Evolutionary conservation across 306 rosid genomes (phyloP), one percentile per base, ranked within the genome.

Genomic region (Rubus idaeus): DNA sequence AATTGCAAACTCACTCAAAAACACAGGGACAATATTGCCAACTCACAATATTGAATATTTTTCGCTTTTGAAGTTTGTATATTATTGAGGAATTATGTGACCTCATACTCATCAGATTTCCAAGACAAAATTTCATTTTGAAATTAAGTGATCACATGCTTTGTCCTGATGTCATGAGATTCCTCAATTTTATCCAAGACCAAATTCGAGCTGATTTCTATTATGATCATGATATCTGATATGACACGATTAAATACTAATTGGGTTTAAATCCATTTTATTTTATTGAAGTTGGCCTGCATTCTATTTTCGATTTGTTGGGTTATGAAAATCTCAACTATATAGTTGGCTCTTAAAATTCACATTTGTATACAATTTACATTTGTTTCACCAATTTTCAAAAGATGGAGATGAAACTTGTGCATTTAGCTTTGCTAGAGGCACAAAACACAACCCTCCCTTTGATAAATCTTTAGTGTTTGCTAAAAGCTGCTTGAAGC

Each of bases 401-500:
- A 17, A 64, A 40, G 26, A 18, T 65, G 70, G 49, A 40, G 70
- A 65, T 40, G 26, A 8, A 18, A 39, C 26, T 65, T 40, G 70
- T 40, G 10, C 6, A 50, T 50, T 14, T 50, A 50, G 55, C 55
- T 45, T 45, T 8, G 49, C 49, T 7, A 9, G 8, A 45, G 49
- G 49, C 49, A 45, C 49, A 5, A 45, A 9, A 8, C 49, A 8
- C 46, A 16, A 7, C 35, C 0, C 44, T 35, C 13, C 20, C 42
- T 62, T 13, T 14, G 1, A 62, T 26, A 35, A 35, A 6, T 3
- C 58, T 70, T 37, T 61, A 64, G 49, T 71, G 81, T 81, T 94
- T 94, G 78, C 78, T 66, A 68, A 79, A 84, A 63, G 89, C 80
- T 8, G 87, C 50, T n/a, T 91, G 85, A 81, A 82, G 80, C 2